phyloP scores from a whole-genome alignment of 2,329 filamentous ascomycete species.

The Aspergillus sp. region DNA sequence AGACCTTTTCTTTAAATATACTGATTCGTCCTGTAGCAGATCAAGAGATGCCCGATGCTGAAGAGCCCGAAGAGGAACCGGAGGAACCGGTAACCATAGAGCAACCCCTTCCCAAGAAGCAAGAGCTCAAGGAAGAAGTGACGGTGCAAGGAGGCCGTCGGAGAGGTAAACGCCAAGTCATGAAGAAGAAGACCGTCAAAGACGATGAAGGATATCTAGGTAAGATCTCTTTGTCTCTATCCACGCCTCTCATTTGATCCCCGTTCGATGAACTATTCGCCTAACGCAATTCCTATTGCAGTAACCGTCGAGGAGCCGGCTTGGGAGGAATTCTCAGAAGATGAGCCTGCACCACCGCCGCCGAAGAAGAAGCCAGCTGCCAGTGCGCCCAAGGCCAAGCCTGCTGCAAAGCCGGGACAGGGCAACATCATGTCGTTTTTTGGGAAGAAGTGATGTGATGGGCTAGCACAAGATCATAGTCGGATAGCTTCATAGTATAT shows the following conservation, averaged over 20 bases:
- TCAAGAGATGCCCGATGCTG: conserved; percentile 52
- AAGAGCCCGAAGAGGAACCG: conserved; percentile 27
- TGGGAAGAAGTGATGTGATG: conserved; percentile 57
- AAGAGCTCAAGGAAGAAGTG: conserved; percentile 43
- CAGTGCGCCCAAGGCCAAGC: conserved; percentile 45
- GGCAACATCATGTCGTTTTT: conserved; percentile 93
- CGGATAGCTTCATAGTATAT: not conserved
- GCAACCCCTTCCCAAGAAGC: conserved; percentile 34
- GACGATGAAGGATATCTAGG: conserved; percentile 87
- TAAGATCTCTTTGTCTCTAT: conserved; percentile 29
- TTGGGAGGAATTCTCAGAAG: conserved; percentile 93
- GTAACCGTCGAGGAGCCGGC: conserved; percentile 76
- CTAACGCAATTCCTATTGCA: conserved; percentile 30
- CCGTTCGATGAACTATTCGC: not conserved
- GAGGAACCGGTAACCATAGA: conserved; percentile 32
- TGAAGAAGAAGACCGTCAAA: conserved; percentile 78
- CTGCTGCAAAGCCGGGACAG: conserved; percentile 45
- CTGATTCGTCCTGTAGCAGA: conserved; percentile 13
- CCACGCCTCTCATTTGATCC: not conserved
- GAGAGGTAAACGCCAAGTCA: conserved; percentile 68
- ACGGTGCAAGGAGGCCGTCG: conserved; percentile 56
- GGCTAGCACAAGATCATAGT: no score
- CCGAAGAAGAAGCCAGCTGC: conserved; percentile 42
- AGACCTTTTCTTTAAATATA: conserved; percentile 3
- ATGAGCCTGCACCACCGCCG: conserved; percentile 53